phyloP scores from a whole-genome alignment of 139 green algal species.

The Diplosphaera chodatii region DNA sequence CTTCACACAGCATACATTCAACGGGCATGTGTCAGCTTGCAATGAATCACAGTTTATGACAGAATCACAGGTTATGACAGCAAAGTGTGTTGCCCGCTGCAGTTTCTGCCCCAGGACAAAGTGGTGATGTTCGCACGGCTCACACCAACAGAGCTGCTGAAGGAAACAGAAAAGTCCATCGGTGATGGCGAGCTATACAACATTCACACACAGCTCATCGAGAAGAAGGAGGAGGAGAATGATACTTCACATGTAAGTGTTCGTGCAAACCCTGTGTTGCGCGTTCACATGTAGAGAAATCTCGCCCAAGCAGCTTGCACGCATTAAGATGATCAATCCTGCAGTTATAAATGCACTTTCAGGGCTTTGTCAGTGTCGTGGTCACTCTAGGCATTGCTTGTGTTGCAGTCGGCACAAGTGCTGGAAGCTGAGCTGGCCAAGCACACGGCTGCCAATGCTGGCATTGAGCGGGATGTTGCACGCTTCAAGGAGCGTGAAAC shows the following conservation, averaged over 20 bases:
- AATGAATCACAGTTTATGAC: background rate
- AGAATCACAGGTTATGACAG: background rate
- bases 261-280: no score
- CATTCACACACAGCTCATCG: slow-evolving; percentile 70
- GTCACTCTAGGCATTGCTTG: no score
- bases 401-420: slow-evolving; percentile 2
- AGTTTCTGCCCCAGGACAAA: slow-evolving; percentile 95
- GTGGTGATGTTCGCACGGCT: slow-evolving; percentile 86
- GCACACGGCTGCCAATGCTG: slow-evolving; percentile 39
- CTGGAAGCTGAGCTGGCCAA: slow-evolving; percentile 25
- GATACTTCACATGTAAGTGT: slow-evolving; percentile 11
- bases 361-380: no score
- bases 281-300: no score
- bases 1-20: no score
- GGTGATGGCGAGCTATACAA: slow-evolving; percentile 63
- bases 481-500: slow-evolving; percentile 41
- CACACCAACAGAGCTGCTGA: slow-evolving; percentile 71
- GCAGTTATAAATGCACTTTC: no score
- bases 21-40: background rate
- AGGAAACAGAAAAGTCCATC: slow-evolving; percentile 84
- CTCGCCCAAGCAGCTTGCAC: no score
- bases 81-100: no score
- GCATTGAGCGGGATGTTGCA: slow-evolving; percentile 64
- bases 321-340: no score
- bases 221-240: slow-evolving; percentile 27